Evolutionary conservation across 2,329 filamentous ascomycete genomes (phyloP).

Genomic region (Boeremia lycopersici): DNA sequence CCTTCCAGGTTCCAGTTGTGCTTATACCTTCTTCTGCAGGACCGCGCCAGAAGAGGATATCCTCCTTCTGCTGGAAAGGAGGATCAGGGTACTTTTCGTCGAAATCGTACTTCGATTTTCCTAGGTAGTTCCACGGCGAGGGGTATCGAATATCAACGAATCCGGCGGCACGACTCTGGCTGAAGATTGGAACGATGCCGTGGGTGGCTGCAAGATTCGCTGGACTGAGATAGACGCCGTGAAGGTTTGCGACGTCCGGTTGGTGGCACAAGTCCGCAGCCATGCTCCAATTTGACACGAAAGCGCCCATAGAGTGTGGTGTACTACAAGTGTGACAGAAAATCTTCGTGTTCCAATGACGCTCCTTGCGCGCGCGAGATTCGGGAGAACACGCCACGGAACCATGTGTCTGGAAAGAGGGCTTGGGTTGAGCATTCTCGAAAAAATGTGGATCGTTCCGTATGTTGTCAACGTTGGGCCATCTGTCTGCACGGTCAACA

Average conservation of each 20-base stretch:
- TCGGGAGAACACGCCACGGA: conserved; percentile 64
- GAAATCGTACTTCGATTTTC: conserved; percentile 60
- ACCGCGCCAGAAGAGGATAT: conserved; percentile 77
- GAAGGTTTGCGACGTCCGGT: conserved; percentile 74
- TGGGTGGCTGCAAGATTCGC: conserved; percentile 66
- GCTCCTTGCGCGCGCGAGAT: conserved; percentile 64
- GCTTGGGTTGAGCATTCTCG: conserved; percentile 45
- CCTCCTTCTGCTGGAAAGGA: conserved; percentile 66
- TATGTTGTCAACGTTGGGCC: conserved; percentile 37
- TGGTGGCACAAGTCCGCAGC: conserved; percentile 76
- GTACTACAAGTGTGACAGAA: conserved; percentile 69
- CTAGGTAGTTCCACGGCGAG: conserved; percentile 65
- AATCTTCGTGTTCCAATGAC: conserved; percentile 67
- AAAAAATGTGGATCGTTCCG: conserved; percentile 38
- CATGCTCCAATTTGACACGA: conserved; percentile 68
- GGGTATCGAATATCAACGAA: conserved; percentile 82
- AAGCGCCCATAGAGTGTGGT: conserved; percentile 70
- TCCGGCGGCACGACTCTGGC: conserved; percentile 71
- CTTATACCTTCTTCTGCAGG: conserved; percentile 61
- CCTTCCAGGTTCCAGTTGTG: conserved; percentile 65
- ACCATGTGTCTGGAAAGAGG: conserved; percentile 51
- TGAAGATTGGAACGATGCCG: conserved; percentile 75
- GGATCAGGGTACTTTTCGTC: conserved; percentile 59
- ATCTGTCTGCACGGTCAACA: conserved; percentile 45
- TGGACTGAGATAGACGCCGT: conserved; percentile 73